These are phyloP conservation scores for Fusarium bactridioides DNA, from an alignment of 2,329 filamentous ascomycete species.

Conservation along the genomic window DNA sequence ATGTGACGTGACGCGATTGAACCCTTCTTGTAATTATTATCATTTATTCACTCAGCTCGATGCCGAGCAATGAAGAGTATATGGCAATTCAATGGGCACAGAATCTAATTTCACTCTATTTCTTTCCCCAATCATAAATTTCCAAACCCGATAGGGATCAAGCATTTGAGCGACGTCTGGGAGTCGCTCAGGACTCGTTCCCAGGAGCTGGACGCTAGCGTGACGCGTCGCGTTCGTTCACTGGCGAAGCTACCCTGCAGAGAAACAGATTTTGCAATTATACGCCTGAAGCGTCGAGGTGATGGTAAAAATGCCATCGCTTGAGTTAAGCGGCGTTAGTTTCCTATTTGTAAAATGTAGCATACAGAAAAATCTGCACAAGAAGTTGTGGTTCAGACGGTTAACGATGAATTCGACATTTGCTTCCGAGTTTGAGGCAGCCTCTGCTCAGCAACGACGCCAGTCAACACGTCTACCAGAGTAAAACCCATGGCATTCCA, in stretches of 20 bases:
- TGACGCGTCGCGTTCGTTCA: not conserved
- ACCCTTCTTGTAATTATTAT: not conserved
- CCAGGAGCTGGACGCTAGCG: not conserved
- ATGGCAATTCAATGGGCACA: not conserved
- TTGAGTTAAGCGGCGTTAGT: too few relatives aligned
- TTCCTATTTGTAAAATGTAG: accelerated
- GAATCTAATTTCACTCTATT: not conserved
- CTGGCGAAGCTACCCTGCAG: not conserved
- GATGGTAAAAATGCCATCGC: not conserved
- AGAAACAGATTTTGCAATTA: not conserved
- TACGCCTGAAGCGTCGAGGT: too few relatives aligned
- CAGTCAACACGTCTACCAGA: not conserved
- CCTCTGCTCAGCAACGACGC: accelerated
- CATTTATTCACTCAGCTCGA: not conserved
- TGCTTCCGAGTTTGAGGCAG: accelerated
- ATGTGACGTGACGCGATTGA: not conserved
- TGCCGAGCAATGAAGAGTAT: not conserved
- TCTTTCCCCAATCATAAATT: not conserved
- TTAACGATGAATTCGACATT: too few relatives aligned
- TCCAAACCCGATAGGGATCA: too few relatives aligned
- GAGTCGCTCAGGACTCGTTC: not conserved
- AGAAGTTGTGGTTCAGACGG: not conserved
- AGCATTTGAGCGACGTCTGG: too few relatives aligned
- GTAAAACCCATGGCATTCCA: accelerated
- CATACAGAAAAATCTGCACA: not conserved